Base-by-base conservation (phyloP, 2,329 filamentous ascomycete species). In the Ophidiomyces ophidiicola region DNA sequence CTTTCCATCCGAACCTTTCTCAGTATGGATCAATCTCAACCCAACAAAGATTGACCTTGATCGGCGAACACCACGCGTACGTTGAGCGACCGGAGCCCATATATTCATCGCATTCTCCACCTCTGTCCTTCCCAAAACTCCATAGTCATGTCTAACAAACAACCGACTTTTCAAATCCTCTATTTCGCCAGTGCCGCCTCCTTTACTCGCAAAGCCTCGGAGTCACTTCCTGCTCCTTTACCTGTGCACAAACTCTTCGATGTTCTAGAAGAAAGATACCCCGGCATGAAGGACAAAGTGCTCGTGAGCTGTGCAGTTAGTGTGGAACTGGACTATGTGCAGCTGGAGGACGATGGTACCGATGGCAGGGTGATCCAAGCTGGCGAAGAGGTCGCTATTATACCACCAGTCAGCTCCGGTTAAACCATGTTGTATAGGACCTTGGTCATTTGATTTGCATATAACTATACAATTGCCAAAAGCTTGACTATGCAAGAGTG, bases 341-440 rank as follows among this genome's bases (percentile, higher is more conserved):
- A 67, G 23, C 31, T 35, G 20, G 41, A 43, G 15, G 44, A 44
- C 49, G 14, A 41, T 17, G 43, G 43, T 50, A 14, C 39, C 5
- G 50, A 44, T 17, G 46, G 46, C 6, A 35, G 50, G 28, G 43
- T 60, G 21, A 63, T 67, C 42, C 35, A 47, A 29, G 38, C 45
- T 4, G 62, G 61, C 10, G 56, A 63, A 36, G 64, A 67, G 45
- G 61, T 67, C 39, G 64, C 60, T 11, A 54, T 67, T 44, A 66
- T 67, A 46, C 64, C 64, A 34, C 64, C 64, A 37, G 64, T 67
- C 40, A 67, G 64, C 50, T 67, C 63, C 39, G 64, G 64, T 17
- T 67, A 47, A 44, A 30, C 6, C n/a, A n/a, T n/a, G n/a, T n/a
- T n/a, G n/a, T n/a, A n/a, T n/a, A n/a, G 2, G 18, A 18, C 18